Conservation (phyloP, 2,329 filamentous ascomycete genomes). For the Zasmidium angulare region DNA sequence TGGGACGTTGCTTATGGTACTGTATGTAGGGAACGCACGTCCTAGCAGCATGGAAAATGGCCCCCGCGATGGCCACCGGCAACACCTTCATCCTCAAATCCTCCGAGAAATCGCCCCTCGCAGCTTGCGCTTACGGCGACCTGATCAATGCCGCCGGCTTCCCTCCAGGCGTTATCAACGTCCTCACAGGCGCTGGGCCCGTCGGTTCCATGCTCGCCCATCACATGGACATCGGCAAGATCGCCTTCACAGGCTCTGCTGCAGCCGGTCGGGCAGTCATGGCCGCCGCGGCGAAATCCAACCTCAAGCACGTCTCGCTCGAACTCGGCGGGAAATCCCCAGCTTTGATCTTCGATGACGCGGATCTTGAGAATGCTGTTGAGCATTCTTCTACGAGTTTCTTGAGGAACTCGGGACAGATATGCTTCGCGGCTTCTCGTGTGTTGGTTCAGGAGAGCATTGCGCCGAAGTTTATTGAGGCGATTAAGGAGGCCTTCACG, state of each 20-base stretch:
- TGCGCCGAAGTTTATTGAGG: slow-evolving; percentile 47
- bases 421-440: slow-evolving; percentile 32
- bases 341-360: slow-evolving; percentile 47
- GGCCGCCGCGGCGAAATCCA: slow-evolving; percentile 28
- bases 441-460: slow-evolving; percentile 39
- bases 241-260: slow-evolving; percentile 75
- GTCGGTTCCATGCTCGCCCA: slow-evolving; percentile 66
- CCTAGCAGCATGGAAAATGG: slow-evolving; percentile 52
- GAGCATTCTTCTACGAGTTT: slow-evolving; percentile 11
- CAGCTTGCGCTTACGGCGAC: slow-evolving; percentile 41
- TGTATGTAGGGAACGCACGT: slow-evolving; percentile 33
- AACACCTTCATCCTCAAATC: slow-evolving; percentile 63
- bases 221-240: slow-evolving; percentile 68
- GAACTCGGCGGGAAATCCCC: slow-evolving; percentile 52
- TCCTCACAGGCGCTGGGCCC: slow-evolving; percentile 44
- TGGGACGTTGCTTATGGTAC: not conserved
- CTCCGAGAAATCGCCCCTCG: slow-evolving; percentile 62
- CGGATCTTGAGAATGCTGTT: slow-evolving; percentile 40
- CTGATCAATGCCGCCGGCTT: slow-evolving; percentile 50
- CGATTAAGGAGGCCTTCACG: slow-evolving; percentile 37
- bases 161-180: slow-evolving; percentile 45
- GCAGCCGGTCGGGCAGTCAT: slow-evolving; percentile 57
- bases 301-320: slow-evolving; percentile 49
- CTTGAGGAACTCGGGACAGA: slow-evolving; percentile 18
- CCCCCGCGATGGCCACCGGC: slow-evolving; percentile 60